Evolutionary conservation across 306 rosid genomes (phyloP).

Genomic region (Hippophae rhamnoides): DNA sequence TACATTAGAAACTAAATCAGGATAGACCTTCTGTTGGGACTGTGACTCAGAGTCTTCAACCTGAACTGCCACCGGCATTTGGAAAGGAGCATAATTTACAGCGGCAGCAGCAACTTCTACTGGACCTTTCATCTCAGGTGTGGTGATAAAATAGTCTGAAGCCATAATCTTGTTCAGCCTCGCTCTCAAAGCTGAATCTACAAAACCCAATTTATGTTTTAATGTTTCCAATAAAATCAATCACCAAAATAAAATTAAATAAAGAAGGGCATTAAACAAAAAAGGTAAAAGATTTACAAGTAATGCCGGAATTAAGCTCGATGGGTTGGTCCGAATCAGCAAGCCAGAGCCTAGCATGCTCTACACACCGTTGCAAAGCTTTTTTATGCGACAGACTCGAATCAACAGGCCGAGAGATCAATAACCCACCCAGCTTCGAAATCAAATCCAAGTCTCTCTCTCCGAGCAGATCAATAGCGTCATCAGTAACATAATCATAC

Average conservation of each 20-base stretch:
- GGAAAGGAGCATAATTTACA: conserved; percentile 62
- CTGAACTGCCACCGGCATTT: conserved; percentile 49
- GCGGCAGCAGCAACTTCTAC: conserved; percentile 81
- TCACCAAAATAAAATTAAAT: neutral
- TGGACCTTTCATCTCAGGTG: conserved; percentile 85
- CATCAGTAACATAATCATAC: conserved; percentile 89
- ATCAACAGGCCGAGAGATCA: conserved; percentile 72
- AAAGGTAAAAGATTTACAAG: conserved; percentile 40
- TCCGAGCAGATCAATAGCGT: conserved; percentile 83
- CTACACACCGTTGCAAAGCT: conserved; percentile 68
- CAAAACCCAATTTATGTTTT: neutral
- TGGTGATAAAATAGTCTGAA: conserved; percentile 69
- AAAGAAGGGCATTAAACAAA: neutral
- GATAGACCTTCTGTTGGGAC: conserved; percentile 49
- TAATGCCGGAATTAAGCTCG: conserved; percentile 46
- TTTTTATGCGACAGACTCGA: conserved; percentile 79
- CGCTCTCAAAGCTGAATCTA: conserved; percentile 79
- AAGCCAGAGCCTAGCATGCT: conserved; percentile 88
- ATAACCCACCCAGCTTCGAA: conserved; percentile 45
- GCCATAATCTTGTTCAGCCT: conserved; percentile 80
- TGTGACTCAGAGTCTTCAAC: conserved; percentile 47
- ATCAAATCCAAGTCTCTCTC: conserved; percentile 82
- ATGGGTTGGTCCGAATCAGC: conserved; percentile 51
- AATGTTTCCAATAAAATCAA: neutral
- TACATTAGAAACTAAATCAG: neutral